Evolutionary conservation across 2,329 filamentous ascomycete genomes (phyloP).

Genomic region (Emmonsiellopsis sp.): DNA sequence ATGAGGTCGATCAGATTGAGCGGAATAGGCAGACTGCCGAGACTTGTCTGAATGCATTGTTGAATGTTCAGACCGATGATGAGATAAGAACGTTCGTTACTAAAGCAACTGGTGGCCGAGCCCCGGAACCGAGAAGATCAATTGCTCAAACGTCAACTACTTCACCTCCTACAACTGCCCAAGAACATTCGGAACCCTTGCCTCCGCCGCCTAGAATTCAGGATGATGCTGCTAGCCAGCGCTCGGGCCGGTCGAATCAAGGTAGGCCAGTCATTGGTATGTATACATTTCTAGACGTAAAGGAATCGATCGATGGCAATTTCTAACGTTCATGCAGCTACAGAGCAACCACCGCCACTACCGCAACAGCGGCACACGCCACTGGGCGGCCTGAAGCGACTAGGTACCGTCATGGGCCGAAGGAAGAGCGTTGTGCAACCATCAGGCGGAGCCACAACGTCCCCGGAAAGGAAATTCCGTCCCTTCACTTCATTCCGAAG

Average conservation of each 20-base stretch:
- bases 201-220: constrained; percentile 32
- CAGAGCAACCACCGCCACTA: constrained; percentile 17
- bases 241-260: constrained; percentile 41
- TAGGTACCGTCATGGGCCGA: constrained; percentile 40
- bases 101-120: constrained; percentile 29
- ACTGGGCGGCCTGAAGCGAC: constrained; percentile 36
- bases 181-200: constrained; percentile 22
- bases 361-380: constrained; percentile 28
- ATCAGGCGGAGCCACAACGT: constrained; percentile 19
- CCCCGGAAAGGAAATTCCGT: constrained; percentile 34
- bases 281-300: constrained; percentile 9
- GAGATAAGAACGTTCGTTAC: constrained; percentile 58
- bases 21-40: constrained; percentile 65
- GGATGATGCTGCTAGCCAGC: constrained; percentile 49
- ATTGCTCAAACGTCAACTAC: constrained; percentile 11
- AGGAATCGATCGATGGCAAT: constrained; percentile 1
- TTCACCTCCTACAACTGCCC: constrained; percentile 18
- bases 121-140: constrained; percentile 17
- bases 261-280: constrained; percentile 28
- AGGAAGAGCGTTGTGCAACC: constrained; percentile 35
- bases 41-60: constrained; percentile 67
- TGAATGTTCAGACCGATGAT: constrained; percentile 77
- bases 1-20: constrained; percentile 81
- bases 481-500: constrained; percentile 26
- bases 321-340: constrained; percentile 18